phyloP scores from a whole-genome alignment of 2,329 filamentous ascomycete genomes.

The Leptographium flavum region DNA sequence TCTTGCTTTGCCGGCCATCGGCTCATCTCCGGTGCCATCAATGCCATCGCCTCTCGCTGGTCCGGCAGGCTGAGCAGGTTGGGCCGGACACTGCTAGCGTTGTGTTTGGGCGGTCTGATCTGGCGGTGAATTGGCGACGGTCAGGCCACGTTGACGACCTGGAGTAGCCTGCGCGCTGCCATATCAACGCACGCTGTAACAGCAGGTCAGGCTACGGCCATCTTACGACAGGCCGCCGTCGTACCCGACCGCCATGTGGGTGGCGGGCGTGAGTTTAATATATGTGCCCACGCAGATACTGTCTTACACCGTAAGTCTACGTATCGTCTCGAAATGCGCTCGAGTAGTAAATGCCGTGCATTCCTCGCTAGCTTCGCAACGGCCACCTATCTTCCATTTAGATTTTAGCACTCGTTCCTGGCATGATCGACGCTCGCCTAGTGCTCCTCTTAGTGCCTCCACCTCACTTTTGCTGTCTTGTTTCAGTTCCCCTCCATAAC shows the following conservation, averaged over 20 bases:
- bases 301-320: no score
- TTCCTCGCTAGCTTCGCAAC: no score
- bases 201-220: not conserved
- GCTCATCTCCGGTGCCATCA: constrained; percentile 1
- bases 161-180: no score
- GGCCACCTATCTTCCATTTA: no score
- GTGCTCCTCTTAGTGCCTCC: not conserved
- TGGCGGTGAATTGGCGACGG: not conserved
- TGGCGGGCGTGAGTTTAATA: no score
- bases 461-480: not conserved
- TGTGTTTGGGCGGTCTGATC: not conserved
- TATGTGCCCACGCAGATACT: no score
- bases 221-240: not conserved
- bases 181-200: not conserved
- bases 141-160: not conserved
- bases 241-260: no score
- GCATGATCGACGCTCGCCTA: not conserved
- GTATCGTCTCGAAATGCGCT: no score
- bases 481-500: not conserved
- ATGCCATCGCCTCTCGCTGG: constrained; percentile 2
- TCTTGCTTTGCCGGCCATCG: not conserved
- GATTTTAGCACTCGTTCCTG: not conserved
- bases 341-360: no score
- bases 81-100: not conserved
- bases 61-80: not conserved